phyloP scores from a whole-genome alignment of 768 basidiomycete species.

The Mycena crocata region DNA sequence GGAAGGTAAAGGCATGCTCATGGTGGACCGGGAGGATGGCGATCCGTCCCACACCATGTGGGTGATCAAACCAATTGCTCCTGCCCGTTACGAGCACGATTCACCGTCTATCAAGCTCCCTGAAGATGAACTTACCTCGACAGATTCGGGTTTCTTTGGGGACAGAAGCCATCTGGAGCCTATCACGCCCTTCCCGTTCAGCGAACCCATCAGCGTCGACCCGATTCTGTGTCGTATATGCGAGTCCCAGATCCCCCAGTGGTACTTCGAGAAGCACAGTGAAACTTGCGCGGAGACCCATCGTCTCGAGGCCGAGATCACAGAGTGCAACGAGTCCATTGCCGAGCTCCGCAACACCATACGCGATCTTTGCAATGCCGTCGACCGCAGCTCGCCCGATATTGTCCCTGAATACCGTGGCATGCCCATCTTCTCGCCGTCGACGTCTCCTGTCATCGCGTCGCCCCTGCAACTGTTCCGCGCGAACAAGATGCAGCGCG shows the following conservation, averaged over 20 bases:
- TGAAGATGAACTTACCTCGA: constrained; percentile 57
- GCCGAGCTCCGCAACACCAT: constrained; percentile 88
- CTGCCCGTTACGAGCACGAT: constrained; percentile 76
- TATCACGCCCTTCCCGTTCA: constrained; percentile 79
- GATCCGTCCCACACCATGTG: constrained; percentile 97
- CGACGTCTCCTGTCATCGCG: constrained; percentile 75
- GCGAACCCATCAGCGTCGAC: constrained; percentile 81
- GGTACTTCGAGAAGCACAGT: constrained; percentile 99
- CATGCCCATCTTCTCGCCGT: constrained; percentile 83
- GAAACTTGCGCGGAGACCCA: constrained; percentile 98
- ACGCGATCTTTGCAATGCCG: constrained; percentile 75
- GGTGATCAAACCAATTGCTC: constrained; percentile 88
- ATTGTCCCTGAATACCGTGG: constrained; percentile 86
- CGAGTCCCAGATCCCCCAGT: constrained; percentile 95
- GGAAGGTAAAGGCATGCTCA: constrained; percentile 99
- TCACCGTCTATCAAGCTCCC: constrained; percentile 72
- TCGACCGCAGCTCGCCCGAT: constrained; percentile 81
- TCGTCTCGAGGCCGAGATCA: constrained; percentile 94
- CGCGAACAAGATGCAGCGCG: constrained; percentile 79
- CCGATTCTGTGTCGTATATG: constrained; percentile 97
- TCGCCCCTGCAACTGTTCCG: constrained; percentile 86
- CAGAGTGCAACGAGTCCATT: constrained; percentile 93
- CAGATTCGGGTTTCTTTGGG: constrained; percentile 52
- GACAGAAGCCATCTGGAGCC: constrained; percentile 56
- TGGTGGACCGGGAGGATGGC: constrained; percentile 91